Evolutionary conservation across 2,329 filamentous ascomycete genomes (phyloP).

Genomic region (Eutypella sp.): DNA sequence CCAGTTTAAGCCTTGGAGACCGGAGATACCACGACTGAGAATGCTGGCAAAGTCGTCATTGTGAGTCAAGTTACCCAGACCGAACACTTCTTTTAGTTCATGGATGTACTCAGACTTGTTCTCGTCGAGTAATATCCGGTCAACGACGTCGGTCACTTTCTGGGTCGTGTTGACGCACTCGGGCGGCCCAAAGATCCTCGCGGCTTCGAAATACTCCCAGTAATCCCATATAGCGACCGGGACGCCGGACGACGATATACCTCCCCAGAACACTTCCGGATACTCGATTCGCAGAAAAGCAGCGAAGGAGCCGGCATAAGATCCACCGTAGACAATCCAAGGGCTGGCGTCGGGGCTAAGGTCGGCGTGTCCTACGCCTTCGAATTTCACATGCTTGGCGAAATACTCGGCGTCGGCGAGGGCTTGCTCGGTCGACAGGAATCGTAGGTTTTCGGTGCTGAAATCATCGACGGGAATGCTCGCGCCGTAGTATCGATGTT

Average conservation of each 20-base stretch:
- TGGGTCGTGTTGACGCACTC: constrained; percentile 63
- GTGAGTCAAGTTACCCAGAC: constrained; percentile 37
- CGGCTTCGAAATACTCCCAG: constrained; percentile 57
- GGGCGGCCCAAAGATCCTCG: constrained; percentile 43
- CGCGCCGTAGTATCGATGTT: constrained; percentile 82
- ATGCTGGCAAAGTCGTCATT: constrained; percentile 44
- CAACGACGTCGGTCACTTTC: constrained; percentile 46
- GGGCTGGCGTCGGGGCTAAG: constrained; percentile 61
- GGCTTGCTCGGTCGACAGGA: constrained; percentile 78
- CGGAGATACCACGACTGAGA: constrained; percentile 36
- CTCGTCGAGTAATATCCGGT: constrained; percentile 44
- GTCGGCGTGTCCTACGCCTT: constrained; percentile 62
- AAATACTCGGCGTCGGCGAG: constrained; percentile 80
- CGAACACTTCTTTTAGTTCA: constrained; percentile 39
- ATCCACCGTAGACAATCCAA: constrained; percentile 78
- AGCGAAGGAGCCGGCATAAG: constrained; percentile 75
- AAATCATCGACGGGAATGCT: constrained; percentile 67
- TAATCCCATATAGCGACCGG: constrained; percentile 74
- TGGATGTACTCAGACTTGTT: constrained; percentile 36
- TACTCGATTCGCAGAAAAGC: constrained; percentile 73
- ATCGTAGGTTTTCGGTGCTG: constrained; percentile 65
- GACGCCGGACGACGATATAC: constrained; percentile 77
- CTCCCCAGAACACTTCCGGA: constrained; percentile 71
- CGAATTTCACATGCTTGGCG: constrained; percentile 65
- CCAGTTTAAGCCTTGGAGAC: constrained; percentile 49